phyloP scores from a whole-genome alignment of 768 basidiomycete genomes.

The Rubroboletus satanas region DNA sequence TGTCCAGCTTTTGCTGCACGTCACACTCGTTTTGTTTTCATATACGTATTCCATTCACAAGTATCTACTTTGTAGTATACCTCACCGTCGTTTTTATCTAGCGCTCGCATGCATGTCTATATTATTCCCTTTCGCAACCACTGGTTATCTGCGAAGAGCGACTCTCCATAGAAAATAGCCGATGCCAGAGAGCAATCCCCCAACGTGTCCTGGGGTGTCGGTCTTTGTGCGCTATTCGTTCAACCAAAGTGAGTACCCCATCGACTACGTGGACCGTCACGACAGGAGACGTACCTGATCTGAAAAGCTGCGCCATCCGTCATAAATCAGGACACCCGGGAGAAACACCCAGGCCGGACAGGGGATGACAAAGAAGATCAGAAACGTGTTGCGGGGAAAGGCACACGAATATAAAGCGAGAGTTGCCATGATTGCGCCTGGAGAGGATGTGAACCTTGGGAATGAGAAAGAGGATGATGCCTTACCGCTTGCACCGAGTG shows the following conservation, averaged over 20 bases:
- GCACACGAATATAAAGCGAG: slow-evolving; percentile 71
- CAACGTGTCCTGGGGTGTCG: slow-evolving; percentile 67
- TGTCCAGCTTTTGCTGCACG: slow-evolving; percentile 2
- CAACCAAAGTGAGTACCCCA: background rate
- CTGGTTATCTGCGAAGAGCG: slow-evolving; percentile 27
- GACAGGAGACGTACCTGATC: slow-evolving; percentile 29
- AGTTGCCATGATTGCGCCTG: slow-evolving; percentile 69
- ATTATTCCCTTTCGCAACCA: background rate
- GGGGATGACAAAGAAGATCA: slow-evolving; percentile 73
- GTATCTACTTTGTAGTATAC: slow-evolving; percentile 6
- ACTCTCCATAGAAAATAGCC: slow-evolving; percentile 44
- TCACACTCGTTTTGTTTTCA: slow-evolving; percentile 15
- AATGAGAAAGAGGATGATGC: background rate
- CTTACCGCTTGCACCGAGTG: slow-evolving; percentile 74
- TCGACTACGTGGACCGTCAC: background rate
- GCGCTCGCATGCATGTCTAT: slow-evolving; percentile 4
- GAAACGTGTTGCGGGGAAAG: slow-evolving; percentile 61
- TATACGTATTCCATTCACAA: slow-evolving; percentile 10
- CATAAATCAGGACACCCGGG: slow-evolving; percentile 47
- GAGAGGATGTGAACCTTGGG: background rate
- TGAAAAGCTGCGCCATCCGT: slow-evolving; percentile 33
- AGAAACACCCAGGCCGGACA: slow-evolving; percentile 77
- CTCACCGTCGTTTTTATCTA: slow-evolving; percentile 7
- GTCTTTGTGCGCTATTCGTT: slow-evolving; percentile 44
- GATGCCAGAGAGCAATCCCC: slow-evolving; percentile 58